These are phyloP conservation scores for Coniosporium tulheliwenetii DNA, from an alignment of 2,329 filamentous ascomycete species.

Conservation along the genomic window DNA sequence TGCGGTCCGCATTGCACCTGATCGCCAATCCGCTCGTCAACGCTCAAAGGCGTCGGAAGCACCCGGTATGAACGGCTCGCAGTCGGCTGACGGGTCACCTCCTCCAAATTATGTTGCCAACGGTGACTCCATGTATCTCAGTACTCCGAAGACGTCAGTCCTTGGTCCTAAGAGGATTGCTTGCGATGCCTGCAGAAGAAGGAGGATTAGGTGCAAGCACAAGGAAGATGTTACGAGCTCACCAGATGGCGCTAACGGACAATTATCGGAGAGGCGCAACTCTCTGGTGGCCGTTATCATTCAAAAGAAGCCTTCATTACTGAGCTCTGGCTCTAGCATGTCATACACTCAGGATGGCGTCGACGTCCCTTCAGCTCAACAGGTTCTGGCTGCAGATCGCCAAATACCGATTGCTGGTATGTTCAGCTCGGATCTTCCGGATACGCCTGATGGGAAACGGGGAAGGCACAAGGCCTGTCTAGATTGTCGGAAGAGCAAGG, in stretches of 20 bases:
- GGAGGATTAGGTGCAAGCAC: constrained; percentile 47
- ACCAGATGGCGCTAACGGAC: constrained; percentile 1
- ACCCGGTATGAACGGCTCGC: no score
- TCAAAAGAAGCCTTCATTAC: not conserved
- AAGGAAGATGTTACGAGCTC: constrained; percentile 26
- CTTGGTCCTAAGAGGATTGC: constrained; percentile 44
- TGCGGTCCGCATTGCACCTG: constrained; percentile 24
- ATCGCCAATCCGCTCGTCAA: constrained; percentile 28
- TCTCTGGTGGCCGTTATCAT: not conserved
- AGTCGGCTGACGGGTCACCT: no score
- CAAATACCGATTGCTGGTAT: no score
- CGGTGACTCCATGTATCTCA: constrained; percentile 13
- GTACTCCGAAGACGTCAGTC: constrained; percentile 39
- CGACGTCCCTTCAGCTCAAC: no score
- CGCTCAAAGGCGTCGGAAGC: constrained; percentile 9
- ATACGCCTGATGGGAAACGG: constrained; percentile 15
- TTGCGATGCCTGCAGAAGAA: constrained; percentile 46
- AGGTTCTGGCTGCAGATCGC: no score
- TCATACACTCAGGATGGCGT: no score
- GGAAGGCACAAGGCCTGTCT: constrained; percentile 46
- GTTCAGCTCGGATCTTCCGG: no score
- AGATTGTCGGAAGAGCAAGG: constrained; percentile 53
- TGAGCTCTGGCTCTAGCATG: no score
- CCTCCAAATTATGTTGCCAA: not conserved
- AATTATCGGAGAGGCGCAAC: no score